Conservation (phyloP, 2,329 filamentous ascomycete genomes). For the Fusarium sp. region DNA sequence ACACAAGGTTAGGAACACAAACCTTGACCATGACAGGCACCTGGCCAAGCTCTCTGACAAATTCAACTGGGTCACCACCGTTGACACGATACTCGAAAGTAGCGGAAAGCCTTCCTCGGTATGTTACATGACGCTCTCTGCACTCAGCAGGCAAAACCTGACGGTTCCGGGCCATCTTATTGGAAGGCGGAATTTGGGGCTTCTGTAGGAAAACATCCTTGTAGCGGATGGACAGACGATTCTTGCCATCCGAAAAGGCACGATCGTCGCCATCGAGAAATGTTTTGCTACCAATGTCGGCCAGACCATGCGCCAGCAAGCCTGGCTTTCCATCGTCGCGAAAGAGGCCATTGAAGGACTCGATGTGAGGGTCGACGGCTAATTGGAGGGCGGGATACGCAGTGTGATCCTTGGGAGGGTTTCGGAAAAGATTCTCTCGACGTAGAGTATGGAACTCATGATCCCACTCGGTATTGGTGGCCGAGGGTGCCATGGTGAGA, state of each 20-base stretch:
- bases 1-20: slow-evolving; percentile 43
- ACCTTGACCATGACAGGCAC: slow-evolving; percentile 94
- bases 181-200: slow-evolving; percentile 78
- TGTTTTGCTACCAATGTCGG: slow-evolving; percentile 88
- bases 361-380: slow-evolving; percentile 90
- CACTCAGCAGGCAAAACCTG: slow-evolving; percentile 93
- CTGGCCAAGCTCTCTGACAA: slow-evolving; percentile 84
- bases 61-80: slow-evolving; percentile 82
- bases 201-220: slow-evolving; percentile 86
- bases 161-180: slow-evolving; percentile 85
- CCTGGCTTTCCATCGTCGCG: slow-evolving; percentile 68
- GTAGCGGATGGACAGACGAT: slow-evolving; percentile 79
- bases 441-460: slow-evolving; percentile 86
- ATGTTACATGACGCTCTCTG: slow-evolving; percentile 91
- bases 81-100: slow-evolving; percentile 89
- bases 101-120: slow-evolving; percentile 85
- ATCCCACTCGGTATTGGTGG: slow-evolving; percentile 78
- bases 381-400: slow-evolving; percentile 87
- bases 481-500: slow-evolving; percentile 61
- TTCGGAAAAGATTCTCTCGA: slow-evolving; percentile 86
- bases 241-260: slow-evolving; percentile 67
- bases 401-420: slow-evolving; percentile 85
- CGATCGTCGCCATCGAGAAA: slow-evolving; percentile 84
- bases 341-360: slow-evolving; percentile 95
- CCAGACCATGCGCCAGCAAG: slow-evolving; percentile 75